Conservation (phyloP, 805 yeast species). For the Lipomyces spencermartinsiae region DNA sequence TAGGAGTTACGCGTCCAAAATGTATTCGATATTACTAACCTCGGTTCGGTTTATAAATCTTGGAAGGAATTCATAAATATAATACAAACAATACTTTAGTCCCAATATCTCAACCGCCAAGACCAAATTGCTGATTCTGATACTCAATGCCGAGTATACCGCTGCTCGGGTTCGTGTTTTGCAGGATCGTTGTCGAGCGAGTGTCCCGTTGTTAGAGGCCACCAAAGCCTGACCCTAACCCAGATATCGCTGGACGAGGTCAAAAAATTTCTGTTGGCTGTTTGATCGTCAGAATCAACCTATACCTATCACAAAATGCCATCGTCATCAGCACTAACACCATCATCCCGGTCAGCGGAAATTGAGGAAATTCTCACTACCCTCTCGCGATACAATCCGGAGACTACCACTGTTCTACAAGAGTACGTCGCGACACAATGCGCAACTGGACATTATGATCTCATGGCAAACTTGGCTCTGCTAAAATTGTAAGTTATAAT, state of each 20-base stretch:
- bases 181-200: too few species aligned
- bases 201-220: background rate
- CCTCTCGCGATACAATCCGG: conserved; percentile 54
- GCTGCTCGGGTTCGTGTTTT: background rate
- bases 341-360: conserved; percentile 51
- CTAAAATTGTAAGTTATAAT: conserved; percentile 48
- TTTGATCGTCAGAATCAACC: background rate
- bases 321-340: conserved; percentile 32
- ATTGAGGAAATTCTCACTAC: conserved; percentile 51
- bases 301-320: conserved; percentile 16
- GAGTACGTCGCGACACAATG: conserved; percentile 54
- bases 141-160: background rate
- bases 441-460: conserved; percentile 45
- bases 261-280: background rate
- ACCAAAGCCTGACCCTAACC: background rate
- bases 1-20: background rate
- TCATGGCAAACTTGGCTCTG: conserved; percentile 55
- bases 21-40: background rate
- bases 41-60: background rate
- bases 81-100: background rate
- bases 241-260: background rate
- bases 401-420: conserved; percentile 53
- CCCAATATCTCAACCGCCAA: background rate
- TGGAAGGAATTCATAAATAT: background rate
- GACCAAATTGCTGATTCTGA: background rate